Evolutionary conservation across 352 stramenopile species (phyloP).

Genomic region (Pythium biforme): DNA sequence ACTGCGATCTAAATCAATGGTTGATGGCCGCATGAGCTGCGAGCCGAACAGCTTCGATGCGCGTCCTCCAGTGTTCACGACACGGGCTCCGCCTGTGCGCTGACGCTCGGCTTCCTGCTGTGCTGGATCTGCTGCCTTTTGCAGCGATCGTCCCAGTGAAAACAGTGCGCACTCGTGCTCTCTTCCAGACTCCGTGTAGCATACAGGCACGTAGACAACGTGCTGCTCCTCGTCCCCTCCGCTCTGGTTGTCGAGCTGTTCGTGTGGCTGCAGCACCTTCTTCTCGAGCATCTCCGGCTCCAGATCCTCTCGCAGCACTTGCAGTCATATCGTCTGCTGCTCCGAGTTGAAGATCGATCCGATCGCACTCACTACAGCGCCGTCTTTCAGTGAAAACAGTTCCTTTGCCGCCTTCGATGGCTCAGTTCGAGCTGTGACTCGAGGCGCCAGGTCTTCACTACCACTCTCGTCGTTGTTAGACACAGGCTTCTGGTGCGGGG

Average conservation of each 20-base stretch:
- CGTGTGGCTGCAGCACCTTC: slow-evolving; percentile 32
- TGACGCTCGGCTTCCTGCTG: slow-evolving; percentile 18
- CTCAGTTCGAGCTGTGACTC: slow-evolving; percentile 37
- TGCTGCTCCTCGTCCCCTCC: slow-evolving; percentile 31
- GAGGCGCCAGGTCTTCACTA: neutral
- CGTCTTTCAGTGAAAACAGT: slow-evolving; percentile 52
- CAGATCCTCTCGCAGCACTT: slow-evolving; percentile 55
- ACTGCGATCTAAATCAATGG: slow-evolving; percentile 35
- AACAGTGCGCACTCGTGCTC: slow-evolving; percentile 38
- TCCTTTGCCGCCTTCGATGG: slow-evolving; percentile 40
- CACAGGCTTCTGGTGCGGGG: neutral
- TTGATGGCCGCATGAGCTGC: slow-evolving; percentile 59
- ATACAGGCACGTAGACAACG: slow-evolving; percentile 61
- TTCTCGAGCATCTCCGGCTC: slow-evolving; percentile 40
- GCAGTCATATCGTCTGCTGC: slow-evolving; percentile 56
- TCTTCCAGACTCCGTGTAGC: slow-evolving; percentile 30
- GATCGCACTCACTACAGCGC: slow-evolving; percentile 48
- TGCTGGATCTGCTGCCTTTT: slow-evolving; percentile 41
- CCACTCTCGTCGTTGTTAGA: neutral
- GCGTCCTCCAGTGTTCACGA: slow-evolving; percentile 61
- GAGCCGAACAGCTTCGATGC: slow-evolving; percentile 76
- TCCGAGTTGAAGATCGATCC: slow-evolving; percentile 50
- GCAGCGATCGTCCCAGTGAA: slow-evolving; percentile 40
- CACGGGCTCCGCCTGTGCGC: slow-evolving; percentile 39
- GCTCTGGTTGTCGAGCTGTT: slow-evolving; percentile 16